A percentile compares a stretch with the other conserved stretches of the same genome.
phyloP scores from a whole-genome alignment of 192 early-diverging fungal species.

The Coemansia guatemalensis region DNA sequence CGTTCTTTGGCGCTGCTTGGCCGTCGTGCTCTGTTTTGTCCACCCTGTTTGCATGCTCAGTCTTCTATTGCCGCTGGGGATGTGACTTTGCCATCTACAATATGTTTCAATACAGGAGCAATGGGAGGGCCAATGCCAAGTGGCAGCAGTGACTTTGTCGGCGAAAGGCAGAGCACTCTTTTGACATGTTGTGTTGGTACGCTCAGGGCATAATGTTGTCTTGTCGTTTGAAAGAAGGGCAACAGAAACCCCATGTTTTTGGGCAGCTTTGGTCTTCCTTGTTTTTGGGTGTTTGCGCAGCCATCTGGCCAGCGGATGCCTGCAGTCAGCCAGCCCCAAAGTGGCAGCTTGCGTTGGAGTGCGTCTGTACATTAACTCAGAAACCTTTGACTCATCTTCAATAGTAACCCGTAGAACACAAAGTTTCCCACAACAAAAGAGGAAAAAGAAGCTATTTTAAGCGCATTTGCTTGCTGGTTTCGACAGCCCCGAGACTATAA shows the following conservation, averaged over 20 bases:
- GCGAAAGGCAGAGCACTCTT: background rate
- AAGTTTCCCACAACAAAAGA: background rate
- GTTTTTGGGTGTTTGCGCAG: background rate
- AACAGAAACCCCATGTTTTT: background rate
- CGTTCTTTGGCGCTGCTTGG: background rate
- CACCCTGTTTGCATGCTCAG: background rate
- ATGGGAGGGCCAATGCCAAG: background rate
- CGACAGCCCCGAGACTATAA: background rate
- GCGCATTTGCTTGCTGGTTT: background rate
- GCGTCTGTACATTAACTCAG: background rate
- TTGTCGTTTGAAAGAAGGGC: background rate
- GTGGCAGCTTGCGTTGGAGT: background rate
- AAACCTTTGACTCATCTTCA: too few species aligned
- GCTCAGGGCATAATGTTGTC: background rate
- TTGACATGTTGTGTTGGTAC: background rate
- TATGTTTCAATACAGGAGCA: background rate
- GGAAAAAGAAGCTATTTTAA: conserved; percentile 1
- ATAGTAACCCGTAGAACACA: background rate
- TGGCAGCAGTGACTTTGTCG: background rate
- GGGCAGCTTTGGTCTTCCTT: background rate
- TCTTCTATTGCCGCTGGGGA: background rate
- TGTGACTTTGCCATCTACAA: background rate
- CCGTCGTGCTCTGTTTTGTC: background rate
- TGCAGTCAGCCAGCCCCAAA: background rate
- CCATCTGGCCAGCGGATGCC: background rate